Percentiles rank a stretch among this genome's conserved stretches.
Evolutionary conservation across 257 asterid genomes (phyloP).

Genomic region (Scutellaria barbata): DNA sequence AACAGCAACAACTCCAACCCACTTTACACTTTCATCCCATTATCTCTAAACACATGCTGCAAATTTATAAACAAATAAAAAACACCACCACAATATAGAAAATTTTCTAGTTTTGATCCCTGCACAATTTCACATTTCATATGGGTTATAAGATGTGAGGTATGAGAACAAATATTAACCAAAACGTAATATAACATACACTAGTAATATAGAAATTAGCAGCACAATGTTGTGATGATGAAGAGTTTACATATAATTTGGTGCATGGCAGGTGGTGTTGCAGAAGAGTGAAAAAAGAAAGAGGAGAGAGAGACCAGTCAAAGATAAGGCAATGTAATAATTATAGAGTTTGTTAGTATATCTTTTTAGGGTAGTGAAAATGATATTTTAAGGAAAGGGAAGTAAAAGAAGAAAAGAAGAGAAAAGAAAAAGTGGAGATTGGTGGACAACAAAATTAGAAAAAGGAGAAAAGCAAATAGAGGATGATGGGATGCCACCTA

Average conservation of each 20-base stretch:
- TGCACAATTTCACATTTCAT: too few species aligned
- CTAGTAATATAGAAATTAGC: not conserved
- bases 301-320: slow-evolving; percentile 50
- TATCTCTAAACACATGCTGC: not conserved
- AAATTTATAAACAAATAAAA: too few species aligned
- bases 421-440: slow-evolving; percentile 53
- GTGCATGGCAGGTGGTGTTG: slow-evolving; percentile 31
- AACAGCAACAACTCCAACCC: not conserved
- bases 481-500: slow-evolving; percentile 48
- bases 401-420: slow-evolving; percentile 36
- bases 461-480: slow-evolving; percentile 16
- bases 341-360: slow-evolving; percentile 41
- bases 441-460: slow-evolving; percentile 33
- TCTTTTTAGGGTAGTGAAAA: slow-evolving; percentile 44
- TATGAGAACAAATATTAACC: too few species aligned
- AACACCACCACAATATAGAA: too few species aligned
- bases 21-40: not conserved
- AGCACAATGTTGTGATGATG: not conserved
- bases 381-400: slow-evolving; percentile 59
- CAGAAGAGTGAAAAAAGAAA: not conserved
- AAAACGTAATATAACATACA: too few species aligned
- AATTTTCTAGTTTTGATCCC: not conserved
- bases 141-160: too few species aligned
- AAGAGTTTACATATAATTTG: slow-evolving; percentile 17
- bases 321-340: slow-evolving; percentile 61